Percentiles rank a stretch among this genome's conserved stretches.
Evolutionary conservation across 306 rosid species (phyloP).

Genomic region (Quercus agrifolia): DNA sequence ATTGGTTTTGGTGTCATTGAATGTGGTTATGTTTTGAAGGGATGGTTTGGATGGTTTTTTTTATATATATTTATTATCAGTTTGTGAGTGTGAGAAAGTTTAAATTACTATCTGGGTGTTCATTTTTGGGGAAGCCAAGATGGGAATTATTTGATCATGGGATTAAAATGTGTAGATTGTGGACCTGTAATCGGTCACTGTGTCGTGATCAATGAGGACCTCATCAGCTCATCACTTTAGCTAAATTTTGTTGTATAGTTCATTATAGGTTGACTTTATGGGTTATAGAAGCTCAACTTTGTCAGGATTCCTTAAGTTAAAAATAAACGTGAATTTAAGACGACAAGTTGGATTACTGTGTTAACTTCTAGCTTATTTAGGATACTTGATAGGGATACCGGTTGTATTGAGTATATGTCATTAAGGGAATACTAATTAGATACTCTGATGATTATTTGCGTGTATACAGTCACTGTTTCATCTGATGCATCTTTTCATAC

Average conservation of each 20-base stretch:
- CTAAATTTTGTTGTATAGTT: not conserved
- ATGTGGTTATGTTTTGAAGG: not conserved
- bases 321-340: not conserved
- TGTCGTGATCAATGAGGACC: not conserved
- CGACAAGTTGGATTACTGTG: not conserved
- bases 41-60: not conserved
- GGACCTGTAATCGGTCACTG: not conserved
- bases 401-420: not conserved
- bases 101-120: constrained; percentile 1
- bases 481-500: not conserved
- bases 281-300: not conserved
- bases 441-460: no score
- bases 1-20: not conserved
- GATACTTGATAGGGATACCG: not conserved
- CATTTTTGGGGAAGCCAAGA: not conserved
- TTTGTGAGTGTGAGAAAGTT: not conserved
- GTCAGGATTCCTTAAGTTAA: not conserved
- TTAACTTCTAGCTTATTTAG: not conserved
- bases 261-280: not conserved
- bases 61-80: no score
- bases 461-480: no score
- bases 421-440: not conserved
- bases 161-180: not conserved
- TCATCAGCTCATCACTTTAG: not conserved
- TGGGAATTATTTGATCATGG: not conserved